These are phyloP conservation scores for Penicillium verhagenii DNA, from an alignment of 495 filamentous ascomycete species.

Conservation along the genomic window DNA sequence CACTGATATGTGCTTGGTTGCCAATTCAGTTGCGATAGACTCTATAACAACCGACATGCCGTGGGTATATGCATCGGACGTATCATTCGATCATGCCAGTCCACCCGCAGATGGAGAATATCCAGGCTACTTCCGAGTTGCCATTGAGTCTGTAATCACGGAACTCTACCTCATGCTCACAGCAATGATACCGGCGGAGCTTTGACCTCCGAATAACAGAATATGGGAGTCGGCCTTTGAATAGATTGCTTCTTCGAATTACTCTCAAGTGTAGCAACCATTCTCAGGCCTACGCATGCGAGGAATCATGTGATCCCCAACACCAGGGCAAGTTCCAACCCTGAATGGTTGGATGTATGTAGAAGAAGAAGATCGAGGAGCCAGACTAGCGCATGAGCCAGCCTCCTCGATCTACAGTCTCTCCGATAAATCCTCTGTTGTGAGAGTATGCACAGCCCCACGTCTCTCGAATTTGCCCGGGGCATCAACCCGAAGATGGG, in stretches of 20 bases:
- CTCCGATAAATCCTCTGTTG: not conserved
- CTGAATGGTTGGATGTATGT: not conserved
- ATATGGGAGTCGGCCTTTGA: conserved; percentile 3
- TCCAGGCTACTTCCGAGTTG: conserved; percentile 6
- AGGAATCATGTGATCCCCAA: too few relatives aligned
- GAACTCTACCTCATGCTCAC: conserved; percentile 4
- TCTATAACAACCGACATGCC: not conserved
- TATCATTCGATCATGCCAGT: conserved; percentile 1
- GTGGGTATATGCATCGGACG: conserved; percentile 4
- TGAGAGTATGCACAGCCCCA: conserved; percentile 2
- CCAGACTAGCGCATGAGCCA: conserved; percentile 3
- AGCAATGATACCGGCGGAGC: conserved; percentile 1
- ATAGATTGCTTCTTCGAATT: too few relatives aligned
- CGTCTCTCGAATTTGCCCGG: conserved; percentile 5
- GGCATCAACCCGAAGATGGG: conserved; percentile 5
- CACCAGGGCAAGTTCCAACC: too few relatives aligned
- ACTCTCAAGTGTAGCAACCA: too few relatives aligned
- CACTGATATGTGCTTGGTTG: conserved; percentile 1
- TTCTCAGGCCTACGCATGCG: too few relatives aligned
- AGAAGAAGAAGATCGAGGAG: not conserved
- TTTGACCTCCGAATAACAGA: not conserved
- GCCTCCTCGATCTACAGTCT: conserved; percentile 2
- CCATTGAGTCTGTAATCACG: not conserved
- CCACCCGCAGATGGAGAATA: not conserved
- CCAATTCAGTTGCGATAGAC: not conserved